A percentile compares a stretch with the other conserved stretches of the same genome.
These are phyloP conservation scores for Rhodamnia rubescens DNA, from an alignment of 345 rosid species.

Conservation along the genomic window DNA sequence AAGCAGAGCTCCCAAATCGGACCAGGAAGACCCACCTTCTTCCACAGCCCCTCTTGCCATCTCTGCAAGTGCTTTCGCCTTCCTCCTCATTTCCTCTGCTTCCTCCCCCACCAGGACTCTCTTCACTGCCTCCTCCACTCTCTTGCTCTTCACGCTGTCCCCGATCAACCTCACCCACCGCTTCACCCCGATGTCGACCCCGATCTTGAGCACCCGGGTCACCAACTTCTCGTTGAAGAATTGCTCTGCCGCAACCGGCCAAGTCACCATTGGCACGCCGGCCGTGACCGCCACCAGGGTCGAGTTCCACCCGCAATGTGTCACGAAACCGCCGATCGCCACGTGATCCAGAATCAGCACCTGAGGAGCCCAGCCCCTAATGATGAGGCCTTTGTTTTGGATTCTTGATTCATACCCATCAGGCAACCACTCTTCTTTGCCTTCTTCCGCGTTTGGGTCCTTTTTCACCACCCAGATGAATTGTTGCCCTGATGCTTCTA, in stretches of 20 bases:
- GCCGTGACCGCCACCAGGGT: slow-evolving; percentile 12
- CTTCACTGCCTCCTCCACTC: neutral
- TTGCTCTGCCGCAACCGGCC: slow-evolving; percentile 11
- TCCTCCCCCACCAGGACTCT: slow-evolving; percentile 31
- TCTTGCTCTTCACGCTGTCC: neutral
- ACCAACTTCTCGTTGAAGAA: neutral
- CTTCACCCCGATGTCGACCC: neutral
- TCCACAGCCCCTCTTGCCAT: slow-evolving; percentile 24
- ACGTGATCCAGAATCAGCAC: slow-evolving; percentile 48
- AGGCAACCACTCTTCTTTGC: slow-evolving; percentile 28
- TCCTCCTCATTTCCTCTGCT: slow-evolving; percentile 26
- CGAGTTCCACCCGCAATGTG: slow-evolving; percentile 77
- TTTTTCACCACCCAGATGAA: too few relatives aligned
- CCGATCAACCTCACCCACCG: neutral
- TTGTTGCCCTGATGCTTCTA: too few relatives aligned
- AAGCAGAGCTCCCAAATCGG: slow-evolving; percentile 12
- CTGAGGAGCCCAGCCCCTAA: slow-evolving; percentile 53
- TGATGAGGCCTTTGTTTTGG: slow-evolving; percentile 16
- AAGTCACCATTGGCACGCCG: slow-evolving; percentile 18
- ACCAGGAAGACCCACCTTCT: slow-evolving; percentile 30
- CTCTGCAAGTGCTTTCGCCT: neutral
- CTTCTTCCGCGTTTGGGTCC: neutral
- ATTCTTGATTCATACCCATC: slow-evolving; percentile 14
- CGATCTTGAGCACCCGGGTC: neutral
- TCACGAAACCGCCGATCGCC: slow-evolving; percentile 54